phyloP scores from a whole-genome alignment of 495 filamentous ascomycete species.

The Neurospora discreta region DNA sequence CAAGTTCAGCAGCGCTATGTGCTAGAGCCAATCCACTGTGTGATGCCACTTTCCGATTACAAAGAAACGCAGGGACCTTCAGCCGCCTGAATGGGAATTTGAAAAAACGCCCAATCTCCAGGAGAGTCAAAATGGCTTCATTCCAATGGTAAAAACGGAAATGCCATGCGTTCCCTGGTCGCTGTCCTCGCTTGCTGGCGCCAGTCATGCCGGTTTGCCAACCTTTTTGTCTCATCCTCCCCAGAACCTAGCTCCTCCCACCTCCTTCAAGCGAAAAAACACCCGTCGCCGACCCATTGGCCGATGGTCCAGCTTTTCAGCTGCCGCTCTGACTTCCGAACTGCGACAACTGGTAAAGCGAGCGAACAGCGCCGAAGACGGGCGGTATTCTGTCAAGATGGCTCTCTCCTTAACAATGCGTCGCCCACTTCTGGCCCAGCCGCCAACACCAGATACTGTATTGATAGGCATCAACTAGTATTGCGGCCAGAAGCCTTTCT shows the following conservation, averaged over 20 bases:
- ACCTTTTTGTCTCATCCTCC: constrained; percentile 6
- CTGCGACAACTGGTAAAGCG: neutral
- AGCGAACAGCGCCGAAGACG: neutral
- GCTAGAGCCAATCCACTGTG: neutral
- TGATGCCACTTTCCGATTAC: neutral
- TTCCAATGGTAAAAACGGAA: constrained; percentile 6
- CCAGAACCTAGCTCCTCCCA: neutral
- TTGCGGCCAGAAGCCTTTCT: neutral
- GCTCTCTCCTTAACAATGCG: neutral
- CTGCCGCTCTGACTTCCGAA: neutral
- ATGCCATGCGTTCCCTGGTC: constrained; percentile 4
- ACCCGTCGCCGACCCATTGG: neutral
- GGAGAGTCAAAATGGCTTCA: constrained; percentile 6
- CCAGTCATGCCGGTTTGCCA: constrained; percentile 8
- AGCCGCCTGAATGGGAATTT: constrained; percentile 1
- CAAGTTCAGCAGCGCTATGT: neutral
- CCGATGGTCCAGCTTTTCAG: neutral
- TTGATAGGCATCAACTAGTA: neutral
- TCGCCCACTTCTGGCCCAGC: neutral
- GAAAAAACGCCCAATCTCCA: neutral
- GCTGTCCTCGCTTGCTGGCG: neutral
- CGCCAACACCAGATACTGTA: neutral
- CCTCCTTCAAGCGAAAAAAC: neutral
- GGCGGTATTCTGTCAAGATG: neutral
- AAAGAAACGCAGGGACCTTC: neutral